phyloP scores from a whole-genome alignment of 306 rosid species.

The Casuarina equisetifolia region DNA sequence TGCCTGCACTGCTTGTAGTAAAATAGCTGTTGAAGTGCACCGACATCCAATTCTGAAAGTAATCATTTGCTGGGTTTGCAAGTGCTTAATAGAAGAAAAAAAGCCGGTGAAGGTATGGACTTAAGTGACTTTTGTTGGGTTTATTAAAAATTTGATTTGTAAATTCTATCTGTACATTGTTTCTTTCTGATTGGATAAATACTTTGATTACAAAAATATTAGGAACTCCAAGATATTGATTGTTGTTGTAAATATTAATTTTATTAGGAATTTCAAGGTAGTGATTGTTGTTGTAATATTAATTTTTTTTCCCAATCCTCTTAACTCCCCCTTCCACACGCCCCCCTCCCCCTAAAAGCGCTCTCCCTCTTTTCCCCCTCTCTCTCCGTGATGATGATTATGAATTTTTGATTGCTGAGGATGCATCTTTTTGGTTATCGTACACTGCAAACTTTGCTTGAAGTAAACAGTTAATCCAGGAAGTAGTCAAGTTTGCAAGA shows the following conservation, averaged over 20 bases:
- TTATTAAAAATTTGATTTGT: neutral
- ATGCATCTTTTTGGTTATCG: neutral
- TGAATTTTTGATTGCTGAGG: neutral
- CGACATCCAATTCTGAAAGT: constrained; percentile 73
- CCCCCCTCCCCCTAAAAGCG: neutral
- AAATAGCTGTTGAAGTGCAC: constrained; percentile 49
- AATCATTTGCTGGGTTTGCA: constrained; percentile 73
- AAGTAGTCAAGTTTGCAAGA: neutral
- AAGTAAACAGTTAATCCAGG: neutral
- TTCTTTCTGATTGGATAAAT: too few relatives aligned
- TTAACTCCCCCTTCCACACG: too few relatives aligned
- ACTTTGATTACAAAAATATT: too few relatives aligned
- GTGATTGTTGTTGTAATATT: neutral
- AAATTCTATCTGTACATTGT: neutral
- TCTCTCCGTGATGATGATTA: neutral
- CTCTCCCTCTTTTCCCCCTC: neutral
- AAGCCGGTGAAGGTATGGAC: constrained; percentile 44
- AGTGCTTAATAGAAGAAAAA: constrained; percentile 48
- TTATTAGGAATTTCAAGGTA: neutral
- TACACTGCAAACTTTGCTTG: neutral
- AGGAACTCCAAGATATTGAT: neutral
- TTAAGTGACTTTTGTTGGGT: constrained; percentile 16
- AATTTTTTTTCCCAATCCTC: neutral
- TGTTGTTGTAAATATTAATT: neutral
- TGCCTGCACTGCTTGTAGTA: constrained; percentile 66